Conservation (phyloP, 2,329 filamentous ascomycete genomes). For the Arthrobotrys sinensis region DNA sequence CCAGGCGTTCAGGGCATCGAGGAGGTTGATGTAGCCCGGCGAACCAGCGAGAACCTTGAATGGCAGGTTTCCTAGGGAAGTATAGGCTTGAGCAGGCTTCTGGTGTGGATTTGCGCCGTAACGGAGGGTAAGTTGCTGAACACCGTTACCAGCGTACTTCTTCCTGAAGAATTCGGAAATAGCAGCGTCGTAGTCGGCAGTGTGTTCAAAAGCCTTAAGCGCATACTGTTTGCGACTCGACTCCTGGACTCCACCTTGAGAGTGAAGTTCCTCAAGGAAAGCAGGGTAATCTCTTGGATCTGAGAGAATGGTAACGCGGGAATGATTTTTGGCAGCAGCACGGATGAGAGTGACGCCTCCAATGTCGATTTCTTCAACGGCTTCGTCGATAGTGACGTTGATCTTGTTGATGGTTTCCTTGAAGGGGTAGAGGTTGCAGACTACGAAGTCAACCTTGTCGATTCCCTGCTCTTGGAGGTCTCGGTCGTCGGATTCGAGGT, state of each 20-base stretch:
- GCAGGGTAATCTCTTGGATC: constrained; percentile 94
- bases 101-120: constrained; percentile 99
- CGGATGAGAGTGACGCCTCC: constrained; percentile 96
- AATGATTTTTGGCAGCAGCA: constrained; percentile 97
- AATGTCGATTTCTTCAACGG: constrained; percentile 99
- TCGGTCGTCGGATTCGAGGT: constrained; percentile 95
- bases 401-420: constrained; percentile 98
- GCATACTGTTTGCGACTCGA: constrained; percentile 89
- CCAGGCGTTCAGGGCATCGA: constrained; percentile 97
- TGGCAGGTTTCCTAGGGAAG: constrained; percentile 81
- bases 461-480: constrained; percentile 96
- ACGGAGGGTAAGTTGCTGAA: constrained; percentile 86
- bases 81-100: constrained; percentile 91
- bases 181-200: constrained; percentile 93
- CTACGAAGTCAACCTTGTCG: constrained; percentile 92
- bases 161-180: constrained; percentile 98
- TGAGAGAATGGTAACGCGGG: constrained; percentile 93
- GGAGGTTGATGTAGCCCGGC: constrained; percentile 96
- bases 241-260: constrained; percentile 84
- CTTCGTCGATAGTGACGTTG: constrained; percentile 96
- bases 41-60: constrained; percentile 93
- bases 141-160: constrained; percentile 89
- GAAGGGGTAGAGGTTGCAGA: constrained; percentile 99
- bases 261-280: constrained; percentile 85
- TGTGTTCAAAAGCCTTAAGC: constrained; percentile 98